Evolutionary conservation across 805 yeast genomes (phyloP), one percentile per base, ranked within the genome.

Genomic region (Zygosaccharomyces rouxii): DNA sequence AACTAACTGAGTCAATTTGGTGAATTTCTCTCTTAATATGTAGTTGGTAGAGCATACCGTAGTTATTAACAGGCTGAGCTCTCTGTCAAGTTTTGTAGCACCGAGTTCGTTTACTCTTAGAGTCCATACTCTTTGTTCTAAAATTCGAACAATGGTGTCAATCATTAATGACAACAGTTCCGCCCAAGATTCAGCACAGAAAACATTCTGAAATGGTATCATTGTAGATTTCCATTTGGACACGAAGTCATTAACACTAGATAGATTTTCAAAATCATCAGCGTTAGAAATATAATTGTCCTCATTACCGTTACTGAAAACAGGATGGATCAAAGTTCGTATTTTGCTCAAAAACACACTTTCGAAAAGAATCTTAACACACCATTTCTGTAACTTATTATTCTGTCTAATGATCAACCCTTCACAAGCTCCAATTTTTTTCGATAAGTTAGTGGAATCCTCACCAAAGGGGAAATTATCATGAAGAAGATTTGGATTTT

Each of bases 1-100:
- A 18, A 89, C 85, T 38, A 94, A 75, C 64, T 92, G 98, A 0
- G 96, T 89, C 5, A 89, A 81, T 50, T 89, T 74, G 6, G 85
- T 75, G 61, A 92, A 92, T 56, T 79, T 78, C 51, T 88, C 94
- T 51, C 97, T 74, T 56, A 89, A 69, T 30, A 77, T 77, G 66
- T 89, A 92, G 59, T 83, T 75, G 48, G 81, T 79, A 43, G 81
- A 83, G 42, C 95, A 83, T 5, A 87, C 77, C 49, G 84, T 84
- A 39, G 83, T 77, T 44, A 94, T 86, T 29, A 92, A 75, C 23
- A 79, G 73, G 41, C 89, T 80, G 19, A 89, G 69, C 61, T 90
- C 96, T 50, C 86, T 80, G 55, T 94, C 98, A 43, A 94, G 70
- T 54, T 83, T 85, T 16, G 89, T 75, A 0, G 95, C 82, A 1